A percentile compares a stretch with the other conserved stretches of the same genome.
phyloP scores from a whole-genome alignment of 1,284 basidiomycete genomes.

The Cryptococcus amylolentus region DNA sequence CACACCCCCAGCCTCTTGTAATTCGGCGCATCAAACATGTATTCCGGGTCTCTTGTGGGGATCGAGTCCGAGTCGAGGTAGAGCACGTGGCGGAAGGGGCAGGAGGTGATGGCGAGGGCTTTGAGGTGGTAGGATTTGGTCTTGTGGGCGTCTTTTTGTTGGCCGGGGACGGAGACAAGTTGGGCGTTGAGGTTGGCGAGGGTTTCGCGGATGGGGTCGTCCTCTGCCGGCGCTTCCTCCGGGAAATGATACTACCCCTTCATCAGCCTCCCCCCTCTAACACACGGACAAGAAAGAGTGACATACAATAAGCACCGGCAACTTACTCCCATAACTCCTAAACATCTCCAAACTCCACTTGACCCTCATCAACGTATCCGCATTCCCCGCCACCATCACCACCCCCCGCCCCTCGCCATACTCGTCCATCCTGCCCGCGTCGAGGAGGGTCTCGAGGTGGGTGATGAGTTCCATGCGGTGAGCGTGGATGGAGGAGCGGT shows the following conservation, averaged over 20 bases:
- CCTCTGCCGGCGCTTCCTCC: constrained; percentile 43
- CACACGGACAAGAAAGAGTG: background rate
- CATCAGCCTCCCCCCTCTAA: background rate
- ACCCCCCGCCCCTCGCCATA: constrained; percentile 48
- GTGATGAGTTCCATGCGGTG: constrained; percentile 45
- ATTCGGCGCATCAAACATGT: constrained; percentile 50
- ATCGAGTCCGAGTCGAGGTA: constrained; percentile 53
- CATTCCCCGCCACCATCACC: constrained; percentile 54
- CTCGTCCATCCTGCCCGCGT: constrained; percentile 15
- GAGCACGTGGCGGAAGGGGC: constrained; percentile 51
- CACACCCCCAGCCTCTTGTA: constrained; percentile 49
- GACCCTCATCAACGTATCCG: constrained; percentile 51
- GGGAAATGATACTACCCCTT: constrained; percentile 49
- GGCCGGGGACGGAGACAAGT: constrained; percentile 44
- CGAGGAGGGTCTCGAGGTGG: constrained; percentile 36
- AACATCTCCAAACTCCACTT: constrained; percentile 49
- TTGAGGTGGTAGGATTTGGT: constrained; percentile 53
- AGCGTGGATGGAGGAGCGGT: constrained; percentile 35
- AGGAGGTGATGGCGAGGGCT: constrained; percentile 51
- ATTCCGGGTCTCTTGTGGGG: constrained; percentile 47
- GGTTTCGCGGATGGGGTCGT: constrained; percentile 40
- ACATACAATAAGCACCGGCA: constrained; percentile 49
- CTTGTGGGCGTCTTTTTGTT: constrained; percentile 40
- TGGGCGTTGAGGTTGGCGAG: constrained; percentile 45
- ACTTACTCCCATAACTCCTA: constrained; percentile 37